These are phyloP conservation scores for Trichoderma afroharzianum DNA, from an alignment of 2,329 filamentous ascomycete genomes.

Conservation along the genomic window DNA sequence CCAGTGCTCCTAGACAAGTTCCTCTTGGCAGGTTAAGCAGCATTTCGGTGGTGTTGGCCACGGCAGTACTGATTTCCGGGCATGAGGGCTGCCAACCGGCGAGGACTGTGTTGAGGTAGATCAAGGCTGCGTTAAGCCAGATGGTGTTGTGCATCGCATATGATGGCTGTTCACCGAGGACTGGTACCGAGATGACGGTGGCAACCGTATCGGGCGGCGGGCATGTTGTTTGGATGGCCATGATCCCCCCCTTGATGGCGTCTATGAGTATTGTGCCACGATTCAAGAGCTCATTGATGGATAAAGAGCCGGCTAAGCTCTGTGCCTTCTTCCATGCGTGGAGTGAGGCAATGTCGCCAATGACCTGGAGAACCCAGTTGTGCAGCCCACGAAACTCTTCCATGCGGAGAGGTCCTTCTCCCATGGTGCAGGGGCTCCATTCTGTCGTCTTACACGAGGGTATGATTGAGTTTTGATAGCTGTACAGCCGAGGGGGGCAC, in stretches of 20 bases:
- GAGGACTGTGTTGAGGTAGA: conserved; percentile 47
- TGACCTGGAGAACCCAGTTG: conserved; percentile 54
- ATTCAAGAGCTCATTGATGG: conserved; percentile 42
- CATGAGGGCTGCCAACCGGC: conserved; percentile 49
- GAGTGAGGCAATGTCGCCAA: conserved; percentile 52
- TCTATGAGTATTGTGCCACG: conserved; percentile 42
- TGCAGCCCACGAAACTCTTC: conserved; percentile 52
- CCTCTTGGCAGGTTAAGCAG: conserved; percentile 31
- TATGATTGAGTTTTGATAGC: conserved; percentile 41
- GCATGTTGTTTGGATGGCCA: conserved; percentile 26
- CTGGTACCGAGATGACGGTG: conserved; percentile 20
- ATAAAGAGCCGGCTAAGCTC: conserved; percentile 41
- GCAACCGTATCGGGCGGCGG: background rate
- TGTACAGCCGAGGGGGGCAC: conserved; percentile 39
- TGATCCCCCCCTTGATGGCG: conserved; percentile 33
- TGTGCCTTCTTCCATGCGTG: conserved; percentile 53
- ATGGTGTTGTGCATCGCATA: conserved; percentile 35
- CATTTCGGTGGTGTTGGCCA: conserved; percentile 34
- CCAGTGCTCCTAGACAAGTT: conserved; percentile 34
- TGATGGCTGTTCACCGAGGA: conserved; percentile 22
- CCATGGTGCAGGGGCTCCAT: conserved; percentile 21
- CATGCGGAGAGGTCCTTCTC: conserved; percentile 38
- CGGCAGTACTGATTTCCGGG: conserved; percentile 36
- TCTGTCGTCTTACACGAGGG: conserved; percentile 26
- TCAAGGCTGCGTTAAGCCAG: conserved; percentile 47